Conservation (phyloP, 148 eudicot genomes). For the Talinum fruticosum region DNA sequence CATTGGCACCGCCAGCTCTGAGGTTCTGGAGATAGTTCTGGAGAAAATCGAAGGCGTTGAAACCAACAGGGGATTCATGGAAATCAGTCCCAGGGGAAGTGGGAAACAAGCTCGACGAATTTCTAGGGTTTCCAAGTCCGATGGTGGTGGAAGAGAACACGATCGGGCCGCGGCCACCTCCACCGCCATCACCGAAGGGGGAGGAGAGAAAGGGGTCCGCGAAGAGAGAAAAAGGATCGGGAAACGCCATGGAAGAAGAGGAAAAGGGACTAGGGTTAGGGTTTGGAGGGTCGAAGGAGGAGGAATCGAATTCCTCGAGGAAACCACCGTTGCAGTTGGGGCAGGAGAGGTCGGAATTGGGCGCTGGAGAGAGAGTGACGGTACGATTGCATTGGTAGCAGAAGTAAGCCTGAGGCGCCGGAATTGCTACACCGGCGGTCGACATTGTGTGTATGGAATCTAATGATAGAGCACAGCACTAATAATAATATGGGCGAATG, state of each 20-base stretch:
- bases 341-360: constrained; percentile 42
- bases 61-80: constrained; percentile 17
- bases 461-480: neutral
- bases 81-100: constrained; percentile 14
- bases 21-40: constrained; percentile 33
- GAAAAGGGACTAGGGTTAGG: constrained; percentile 23
- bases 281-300: constrained; percentile 29
- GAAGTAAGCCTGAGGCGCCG: constrained; percentile 28
- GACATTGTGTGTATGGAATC: neutral
- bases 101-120: constrained; percentile 19
- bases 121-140: constrained; percentile 6
- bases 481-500: too few species aligned
- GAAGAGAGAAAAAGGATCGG: constrained; percentile 17
- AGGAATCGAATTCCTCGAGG: constrained; percentile 49
- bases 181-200: constrained; percentile 15
- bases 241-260: constrained; percentile 9
- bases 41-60: constrained; percentile 34
- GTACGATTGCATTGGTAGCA: constrained; percentile 55
- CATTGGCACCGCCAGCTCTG: constrained; percentile 35
- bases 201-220: constrained; percentile 1
- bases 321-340: constrained; percentile 59
- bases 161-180: constrained; percentile 5
- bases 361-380: constrained; percentile 30
- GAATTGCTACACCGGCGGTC: neutral
- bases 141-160: neutral